Evolutionary conservation across 2,329 filamentous ascomycete species (phyloP), one percentile per base, ranked within the genome.

Genomic region (Tolypocladium paradoxum): DNA sequence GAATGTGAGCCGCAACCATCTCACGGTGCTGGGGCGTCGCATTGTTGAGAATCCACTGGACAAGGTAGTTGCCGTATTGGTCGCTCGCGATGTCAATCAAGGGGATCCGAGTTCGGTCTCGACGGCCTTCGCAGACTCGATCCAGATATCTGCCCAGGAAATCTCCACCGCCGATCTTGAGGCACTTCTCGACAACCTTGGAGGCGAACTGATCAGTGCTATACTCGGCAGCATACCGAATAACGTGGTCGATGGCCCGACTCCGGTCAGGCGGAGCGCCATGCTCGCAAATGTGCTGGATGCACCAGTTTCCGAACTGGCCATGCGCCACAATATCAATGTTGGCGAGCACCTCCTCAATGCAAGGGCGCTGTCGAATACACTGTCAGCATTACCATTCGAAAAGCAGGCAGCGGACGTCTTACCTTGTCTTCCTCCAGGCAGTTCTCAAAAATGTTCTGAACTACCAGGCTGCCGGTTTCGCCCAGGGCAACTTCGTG

Each of bases 381-480:
- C 57, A 66, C 58, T 6, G 49, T 55, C 31, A 51, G 18, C 7
- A 45, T 18, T n/a, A 12, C 49, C 12, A 22, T 22, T 3, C 31
- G 18, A 5, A n/a, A 27, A 31, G 27, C 4, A 33, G 18, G 6
- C n/a, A 14, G 4, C 16, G 38, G 9, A 1, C 6, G n/a, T 20
- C 75, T 58, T 75, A 92, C 90, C 84, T 99, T 99, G 73, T 99
- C 93, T 64, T 97, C 92, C 65, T 99, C 95, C 33, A 97, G 81
- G 64, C 93, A 99, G 65, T 99, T 99, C 74, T 99, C 93, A 68
- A 99, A 99, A 65, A 99, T 99, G 69, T 99, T 99, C 71, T 99
- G 93, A 49, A 99, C 95, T 47, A 99, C 93, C 62, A 99, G 78
- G 68, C 93, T 99, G 56, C 93, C 93, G 12, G 95, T 99, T 75